Percentiles rank a stretch among this genome's conserved stretches.
phyloP scores from a whole-genome alignment of 371 early-diverging fungal species.

The Mucor circinelloides region DNA sequence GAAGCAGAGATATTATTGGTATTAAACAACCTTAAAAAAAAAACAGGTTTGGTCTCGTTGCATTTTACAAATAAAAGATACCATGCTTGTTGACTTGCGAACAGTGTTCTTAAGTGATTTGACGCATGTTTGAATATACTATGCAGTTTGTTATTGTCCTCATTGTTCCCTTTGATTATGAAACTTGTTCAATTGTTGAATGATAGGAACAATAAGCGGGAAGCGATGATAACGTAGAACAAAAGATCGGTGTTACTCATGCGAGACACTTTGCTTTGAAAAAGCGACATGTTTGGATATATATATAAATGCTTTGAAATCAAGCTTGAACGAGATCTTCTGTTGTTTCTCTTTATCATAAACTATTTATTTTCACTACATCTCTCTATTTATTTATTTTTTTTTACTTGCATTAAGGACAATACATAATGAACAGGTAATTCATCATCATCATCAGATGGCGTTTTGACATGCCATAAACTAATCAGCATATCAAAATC shows the following conservation, averaged over 20 bases:
- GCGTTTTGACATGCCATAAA: too few species aligned
- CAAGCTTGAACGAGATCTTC: not conserved
- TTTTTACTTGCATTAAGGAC: not conserved
- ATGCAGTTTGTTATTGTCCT: not conserved
- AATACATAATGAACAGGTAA: not conserved
- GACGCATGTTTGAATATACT: too few species aligned
- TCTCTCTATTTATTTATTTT: not conserved
- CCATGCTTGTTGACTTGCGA: too few species aligned
- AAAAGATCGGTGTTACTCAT: constrained; percentile 1
- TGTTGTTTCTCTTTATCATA: not conserved
- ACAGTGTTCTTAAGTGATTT: too few species aligned
- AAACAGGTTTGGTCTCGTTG: not conserved
- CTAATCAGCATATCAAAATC: not conserved
- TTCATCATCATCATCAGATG: not conserved
- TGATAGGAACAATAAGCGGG: not conserved
- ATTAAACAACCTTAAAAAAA: not conserved
- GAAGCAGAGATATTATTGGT: not conserved
- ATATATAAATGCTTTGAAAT: not conserved
- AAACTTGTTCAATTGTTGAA: not conserved
- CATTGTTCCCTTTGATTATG: not conserved
- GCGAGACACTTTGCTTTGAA: not conserved
- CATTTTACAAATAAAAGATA: not conserved
- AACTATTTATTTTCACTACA: not conserved
- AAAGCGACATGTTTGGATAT: not conserved
- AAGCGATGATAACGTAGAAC: not conserved